These are phyloP conservation scores for Leishmania tarentolae DNA, from an alignment of 208 protist species.

Conservation along the genomic window DNA sequence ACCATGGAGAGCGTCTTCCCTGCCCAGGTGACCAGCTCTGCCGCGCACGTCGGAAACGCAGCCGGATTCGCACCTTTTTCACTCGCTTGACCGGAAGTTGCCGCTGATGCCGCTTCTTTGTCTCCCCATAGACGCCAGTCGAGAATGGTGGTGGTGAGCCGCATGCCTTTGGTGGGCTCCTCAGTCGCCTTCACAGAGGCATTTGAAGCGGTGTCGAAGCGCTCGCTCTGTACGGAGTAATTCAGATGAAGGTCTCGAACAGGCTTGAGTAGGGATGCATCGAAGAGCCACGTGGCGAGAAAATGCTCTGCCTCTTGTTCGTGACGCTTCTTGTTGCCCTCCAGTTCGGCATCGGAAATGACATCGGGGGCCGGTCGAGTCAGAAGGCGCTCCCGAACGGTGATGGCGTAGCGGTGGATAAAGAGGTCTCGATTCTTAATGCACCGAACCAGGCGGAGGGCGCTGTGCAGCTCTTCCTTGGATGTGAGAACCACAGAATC, in stretches of 20 bases:
- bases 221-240: conserved; percentile 14
- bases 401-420: conserved; percentile 32
- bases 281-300: conserved; percentile 28
- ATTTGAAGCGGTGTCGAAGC: neutral
- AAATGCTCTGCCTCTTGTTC: conserved; percentile 42
- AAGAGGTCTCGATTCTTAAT: conserved; percentile 36
- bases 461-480: conserved; percentile 36
- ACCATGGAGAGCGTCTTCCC: conserved; percentile 1
- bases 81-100: neutral
- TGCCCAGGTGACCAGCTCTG: conserved; percentile 9
- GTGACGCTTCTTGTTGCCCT: conserved; percentile 25
- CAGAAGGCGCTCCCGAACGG: conserved; percentile 44
- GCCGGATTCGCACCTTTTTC: neutral
- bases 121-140: conserved; percentile 39
- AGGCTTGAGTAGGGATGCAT: conserved; percentile 17
- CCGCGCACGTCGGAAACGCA: conserved; percentile 1
- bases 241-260: conserved; percentile 19
- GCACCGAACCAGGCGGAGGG: conserved; percentile 41
- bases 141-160: conserved; percentile 29
- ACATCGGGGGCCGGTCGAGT: conserved; percentile 14
- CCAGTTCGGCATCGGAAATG: conserved; percentile 28
- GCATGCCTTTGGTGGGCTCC: conserved; percentile 7
- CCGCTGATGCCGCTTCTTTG: neutral
- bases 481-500: conserved; percentile 17
- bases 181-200: neutral